Base-by-base conservation (phyloP, 768 basidiomycete species). In the Auricularia sp. region DNA sequence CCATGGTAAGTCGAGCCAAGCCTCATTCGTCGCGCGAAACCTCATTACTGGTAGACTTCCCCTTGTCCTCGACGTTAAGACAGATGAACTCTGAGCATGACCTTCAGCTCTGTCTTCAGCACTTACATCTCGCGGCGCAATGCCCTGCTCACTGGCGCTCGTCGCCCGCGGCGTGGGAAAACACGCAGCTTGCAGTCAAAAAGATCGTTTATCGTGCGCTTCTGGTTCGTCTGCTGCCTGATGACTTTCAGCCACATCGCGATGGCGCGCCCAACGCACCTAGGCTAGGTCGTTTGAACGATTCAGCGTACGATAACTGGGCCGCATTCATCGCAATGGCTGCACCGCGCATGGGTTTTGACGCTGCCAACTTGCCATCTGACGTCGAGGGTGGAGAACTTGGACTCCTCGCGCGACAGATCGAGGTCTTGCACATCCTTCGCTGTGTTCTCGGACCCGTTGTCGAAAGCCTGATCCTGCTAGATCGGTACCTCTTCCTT, bases 151-250 rank as follows among this genome's bases (percentile, higher is more conserved):
- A 83, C 60, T 91, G 90, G 90, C 70, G 79, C 12, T 75, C 74
- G 43, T 73, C 74, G 8, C 71, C 74, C 43, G 71, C 66, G 12
- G 67, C 77, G 10, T 66, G 69, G 34, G 71, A 72, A 2, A 71
- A 74, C 2, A 78, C 83, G 35, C 71, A 74, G n/a, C 75, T 87
- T 1, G 80, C 87, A 2, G 73, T 86, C 56, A 80, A 84, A 21
- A 91, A 91, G 71, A 82, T 90, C 58, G 82, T 84, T 11, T 91
- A 87, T 81, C 80, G 90, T 11, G 88, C 88, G 0, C 75, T 90
- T 36, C 74, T 90, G 1, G 81, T 78, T 21, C 72, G 61, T 34
- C 70, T 67, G 42, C 70, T 72, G 16, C 67, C 68, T 39, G 59
- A 54, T 60, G 43, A 58, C 59, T 34, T n/a, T 21, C 54, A 36